Base-by-base conservation (phyloP, 352 stramenopile genomes). In the Blastocystis sp. region DNA sequence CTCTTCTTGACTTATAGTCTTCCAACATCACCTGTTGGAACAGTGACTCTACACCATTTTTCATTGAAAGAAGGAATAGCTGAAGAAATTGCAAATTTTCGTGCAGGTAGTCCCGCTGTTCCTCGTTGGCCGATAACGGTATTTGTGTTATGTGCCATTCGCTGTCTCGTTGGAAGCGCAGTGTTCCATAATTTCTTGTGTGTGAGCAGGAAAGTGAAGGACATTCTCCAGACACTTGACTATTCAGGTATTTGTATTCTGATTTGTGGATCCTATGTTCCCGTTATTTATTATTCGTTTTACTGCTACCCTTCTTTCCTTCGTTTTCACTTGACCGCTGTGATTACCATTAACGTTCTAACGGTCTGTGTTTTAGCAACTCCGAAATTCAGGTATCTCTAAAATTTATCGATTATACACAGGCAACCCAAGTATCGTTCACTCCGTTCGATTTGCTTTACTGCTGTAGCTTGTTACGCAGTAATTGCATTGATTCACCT, bases 241-340 rank as follows among this genome's bases (percentile, higher is more conserved):
- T 90, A 87, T 44, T 73, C n/a, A 0, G 73, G 78, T 51, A 90
- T 89, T 69, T 59, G 44, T 30, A 66, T 89, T 40, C 57, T 89
- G 9, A 89, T 89, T 56, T 80, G 22, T 42, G 78, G 78, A 13
- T 89, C 78, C 33, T 89, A 89, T 56, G 58, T 89, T 27, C 78
- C 78, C 22, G 66, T 89, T 5, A 78, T 89, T 27, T 78, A 78
- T 42, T 89, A 89, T 57, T 30, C 57, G 13, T 89, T 89, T 51
- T 89, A 58, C 48, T 24, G 42, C 30, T 76, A 89, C 24, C 56
- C 57, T 1, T n/a, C 24, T 33, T 76, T 51, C 33, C 60, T 89
- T 1, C 11, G 35, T 33, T 57, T 89, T 27, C 66, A 89, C 42
- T 24, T 89, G n/a, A 24, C 40, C 11, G 30, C 58, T 13, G 78